Evolutionary conservation across 2,329 filamentous ascomycete species (phyloP).

Genomic region (Waltergamsia citrina): DNA sequence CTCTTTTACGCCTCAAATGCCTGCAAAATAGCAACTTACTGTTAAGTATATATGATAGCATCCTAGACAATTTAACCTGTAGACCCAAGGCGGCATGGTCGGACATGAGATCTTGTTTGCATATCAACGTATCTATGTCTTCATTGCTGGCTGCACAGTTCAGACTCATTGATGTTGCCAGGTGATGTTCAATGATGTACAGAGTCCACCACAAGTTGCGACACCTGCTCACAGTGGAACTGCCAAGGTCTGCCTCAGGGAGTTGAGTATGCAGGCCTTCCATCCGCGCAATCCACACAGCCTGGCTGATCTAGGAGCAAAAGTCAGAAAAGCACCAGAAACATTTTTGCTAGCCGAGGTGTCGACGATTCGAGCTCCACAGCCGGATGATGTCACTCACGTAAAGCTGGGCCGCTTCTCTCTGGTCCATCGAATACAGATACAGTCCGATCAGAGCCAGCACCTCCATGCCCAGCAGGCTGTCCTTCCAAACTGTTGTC

Average conservation of each 20-base stretch:
- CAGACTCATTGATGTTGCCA: slow-evolving; percentile 26
- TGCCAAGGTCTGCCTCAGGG: slow-evolving; percentile 22
- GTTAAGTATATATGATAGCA: slow-evolving; percentile 23
- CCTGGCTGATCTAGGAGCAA: slow-evolving; percentile 21
- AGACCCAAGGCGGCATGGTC: slow-evolving; percentile 19
- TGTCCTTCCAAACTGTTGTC: slow-evolving; percentile 22
- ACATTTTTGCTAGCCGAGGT: no score
- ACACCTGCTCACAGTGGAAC: slow-evolving; percentile 18
- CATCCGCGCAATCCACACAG: slow-evolving; percentile 28
- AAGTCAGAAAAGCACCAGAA: not conserved
- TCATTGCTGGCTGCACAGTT: slow-evolving; percentile 25
- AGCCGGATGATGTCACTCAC: slow-evolving; percentile 9
- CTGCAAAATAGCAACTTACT: slow-evolving; percentile 13
- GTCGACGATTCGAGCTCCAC: no score
- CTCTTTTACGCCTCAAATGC: not conserved
- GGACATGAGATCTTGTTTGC: slow-evolving; percentile 14
- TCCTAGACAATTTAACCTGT: slow-evolving; percentile 23
- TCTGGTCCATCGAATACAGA: slow-evolving; percentile 25
- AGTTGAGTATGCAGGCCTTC: slow-evolving; percentile 29
- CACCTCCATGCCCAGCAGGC: slow-evolving; percentile 24
- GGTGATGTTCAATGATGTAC: slow-evolving; percentile 28
- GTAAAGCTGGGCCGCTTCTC: slow-evolving; percentile 20
- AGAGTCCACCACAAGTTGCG: slow-evolving; percentile 30
- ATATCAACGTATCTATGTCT: slow-evolving; percentile 21
- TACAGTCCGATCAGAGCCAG: slow-evolving; percentile 24